Conservation (phyloP, 1,284 basidiomycete species). For the Schizopora paradoxa region DNA sequence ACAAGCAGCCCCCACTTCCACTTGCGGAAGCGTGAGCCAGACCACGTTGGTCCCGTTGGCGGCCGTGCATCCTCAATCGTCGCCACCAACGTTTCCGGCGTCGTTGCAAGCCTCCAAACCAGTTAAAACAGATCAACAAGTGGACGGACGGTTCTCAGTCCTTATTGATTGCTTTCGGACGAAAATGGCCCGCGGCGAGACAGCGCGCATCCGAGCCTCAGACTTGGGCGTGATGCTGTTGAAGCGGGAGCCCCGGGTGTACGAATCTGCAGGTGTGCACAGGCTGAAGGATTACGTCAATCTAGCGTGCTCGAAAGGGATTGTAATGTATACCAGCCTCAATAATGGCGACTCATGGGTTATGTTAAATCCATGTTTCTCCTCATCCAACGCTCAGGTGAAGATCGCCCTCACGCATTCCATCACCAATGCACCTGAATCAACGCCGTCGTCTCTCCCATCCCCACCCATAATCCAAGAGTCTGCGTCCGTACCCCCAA, state of each 20-base stretch:
- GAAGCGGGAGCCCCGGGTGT: slow-evolving; percentile 32
- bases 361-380: background rate
- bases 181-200: slow-evolving; percentile 26
- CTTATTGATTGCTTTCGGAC: slow-evolving; percentile 28
- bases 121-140: slow-evolving; percentile 9
- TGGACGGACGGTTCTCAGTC: no score
- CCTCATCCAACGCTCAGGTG: background rate
- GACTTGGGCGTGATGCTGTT: slow-evolving; percentile 34
- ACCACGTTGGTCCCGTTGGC: no score
- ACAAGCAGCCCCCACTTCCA: no score
- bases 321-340: slow-evolving; percentile 34
- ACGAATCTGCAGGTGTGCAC: slow-evolving; percentile 36
- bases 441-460: background rate
- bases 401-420: background rate
- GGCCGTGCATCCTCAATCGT: no score
- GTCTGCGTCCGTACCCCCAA: background rate
- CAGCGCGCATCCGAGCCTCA: slow-evolving; percentile 33
- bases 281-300: slow-evolving; percentile 42
- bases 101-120: slow-evolving; percentile 38
- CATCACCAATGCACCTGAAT: background rate
- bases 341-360: slow-evolving; percentile 41
- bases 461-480: background rate
- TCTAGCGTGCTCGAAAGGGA: slow-evolving; percentile 38
- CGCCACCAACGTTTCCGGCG: no score
- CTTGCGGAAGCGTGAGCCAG: no score